Evolutionary conservation across 2,329 filamentous ascomycete genomes (phyloP).

Genomic region (Metarhizium humberi): DNA sequence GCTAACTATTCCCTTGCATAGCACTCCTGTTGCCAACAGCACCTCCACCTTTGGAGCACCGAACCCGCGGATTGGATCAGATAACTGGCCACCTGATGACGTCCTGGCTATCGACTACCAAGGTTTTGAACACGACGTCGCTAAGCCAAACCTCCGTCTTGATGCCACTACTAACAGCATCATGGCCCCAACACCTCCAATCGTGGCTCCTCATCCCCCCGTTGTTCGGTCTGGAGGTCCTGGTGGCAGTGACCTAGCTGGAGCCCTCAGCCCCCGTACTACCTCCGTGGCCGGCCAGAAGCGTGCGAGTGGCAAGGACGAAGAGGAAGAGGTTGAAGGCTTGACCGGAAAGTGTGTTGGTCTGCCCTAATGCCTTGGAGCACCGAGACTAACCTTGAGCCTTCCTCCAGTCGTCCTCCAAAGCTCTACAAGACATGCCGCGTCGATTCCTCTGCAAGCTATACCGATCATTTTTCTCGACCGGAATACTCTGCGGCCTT

Average conservation of each 20-base stretch:
- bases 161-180: not conserved
- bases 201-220: not conserved
- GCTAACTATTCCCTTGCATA: not conserved
- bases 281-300: not conserved
- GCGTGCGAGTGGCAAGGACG: not conserved
- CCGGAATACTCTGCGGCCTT: not conserved
- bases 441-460: not conserved
- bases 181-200: not conserved
- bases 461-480: not conserved
- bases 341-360: conserved; percentile 5
- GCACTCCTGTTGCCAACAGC: not conserved
- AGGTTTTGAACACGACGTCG: not conserved
- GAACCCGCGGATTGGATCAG: not conserved
- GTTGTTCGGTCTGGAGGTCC: not conserved
- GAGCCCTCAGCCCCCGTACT: not conserved
- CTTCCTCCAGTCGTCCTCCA: not conserved
- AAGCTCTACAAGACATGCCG: not conserved
- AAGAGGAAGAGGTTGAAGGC: not conserved
- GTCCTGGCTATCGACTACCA: not conserved
- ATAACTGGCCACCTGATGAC: not conserved
- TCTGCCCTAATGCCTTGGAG: conserved; percentile 3
- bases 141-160: not conserved
- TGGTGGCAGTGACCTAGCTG: not conserved
- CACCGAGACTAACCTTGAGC: conserved; percentile 3
- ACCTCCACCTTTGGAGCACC: not conserved